These are phyloP conservation scores for Ceratobasidium sp. DNA, from an alignment of 1,284 basidiomycete species.

Conservation along the genomic window DNA sequence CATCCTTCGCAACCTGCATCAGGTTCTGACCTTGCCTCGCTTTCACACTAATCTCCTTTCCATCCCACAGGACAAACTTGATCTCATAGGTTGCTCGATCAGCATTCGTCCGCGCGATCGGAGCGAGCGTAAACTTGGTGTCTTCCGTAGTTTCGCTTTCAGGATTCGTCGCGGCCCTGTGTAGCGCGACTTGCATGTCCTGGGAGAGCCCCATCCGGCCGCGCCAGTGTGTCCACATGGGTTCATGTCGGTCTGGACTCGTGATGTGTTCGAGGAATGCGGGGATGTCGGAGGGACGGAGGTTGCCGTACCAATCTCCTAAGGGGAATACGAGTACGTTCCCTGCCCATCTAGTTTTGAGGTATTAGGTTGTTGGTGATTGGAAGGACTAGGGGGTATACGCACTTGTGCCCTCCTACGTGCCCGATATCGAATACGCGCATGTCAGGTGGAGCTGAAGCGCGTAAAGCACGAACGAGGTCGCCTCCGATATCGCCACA, in stretches of 20 bases:
- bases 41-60: slow-evolving; percentile 31
- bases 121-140: slow-evolving; percentile 18
- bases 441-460: slow-evolving; percentile 50
- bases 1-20: slow-evolving; percentile 48
- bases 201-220: slow-evolving; percentile 80
- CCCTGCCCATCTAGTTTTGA: slow-evolving; percentile 73
- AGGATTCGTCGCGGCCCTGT: slow-evolving; percentile 55
- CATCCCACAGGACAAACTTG: slow-evolving; percentile 44
- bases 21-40: slow-evolving; percentile 47
- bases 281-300: slow-evolving; percentile 70
- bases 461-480: slow-evolving; percentile 56
- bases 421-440: slow-evolving; percentile 78
- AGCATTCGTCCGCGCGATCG: not conserved
- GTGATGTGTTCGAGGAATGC: slow-evolving; percentile 61
- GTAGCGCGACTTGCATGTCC: slow-evolving; percentile 68
- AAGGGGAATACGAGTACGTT: slow-evolving; percentile 81
- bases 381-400: slow-evolving; percentile 47
- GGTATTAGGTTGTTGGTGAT: slow-evolving; percentile 4
- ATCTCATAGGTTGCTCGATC: slow-evolving; percentile 17
- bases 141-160: slow-evolving; percentile 3
- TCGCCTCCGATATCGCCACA: slow-evolving; percentile 75
- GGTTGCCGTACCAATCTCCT: slow-evolving; percentile 81
- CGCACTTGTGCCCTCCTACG: slow-evolving; percentile 88
- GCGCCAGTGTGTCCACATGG: slow-evolving; percentile 67
- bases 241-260: slow-evolving; percentile 58